Base-by-base conservation (phyloP, 225 moss, liverwort and hornwort species). In the Physcomitrium patens region DNA sequence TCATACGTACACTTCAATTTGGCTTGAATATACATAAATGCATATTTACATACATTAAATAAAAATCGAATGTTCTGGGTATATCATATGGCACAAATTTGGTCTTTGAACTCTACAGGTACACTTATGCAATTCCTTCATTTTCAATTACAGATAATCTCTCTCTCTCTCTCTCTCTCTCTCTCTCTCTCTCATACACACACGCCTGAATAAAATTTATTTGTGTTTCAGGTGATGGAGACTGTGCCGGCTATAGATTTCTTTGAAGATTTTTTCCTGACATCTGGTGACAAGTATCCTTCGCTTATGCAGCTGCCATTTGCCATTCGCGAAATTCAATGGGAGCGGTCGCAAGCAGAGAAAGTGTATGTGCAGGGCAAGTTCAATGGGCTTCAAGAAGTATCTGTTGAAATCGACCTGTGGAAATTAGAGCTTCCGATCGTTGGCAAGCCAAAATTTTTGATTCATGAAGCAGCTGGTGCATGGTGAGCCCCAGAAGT, bases 241-340 rank as follows among this genome's bases (percentile, higher is more conserved):
- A n/a, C 7, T 50, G 42, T 47, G 62, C 62, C 58, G 57, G 5
- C 61, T 9, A 60, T 83, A 60, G 78, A 83, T 42, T 76, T 62
- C 47, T 60, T 88, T 65, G 88, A 85, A n/a, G 80, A 85, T 44
- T 88, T 75, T 64, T 80, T 82, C 53, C 63, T 88, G 37, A 19
- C 41, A 17, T 75, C 82, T 1, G 80, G 82, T 52, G 65, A 3
- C 63, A 80, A 41, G 24, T 43, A 31, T 0, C 80, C 85, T 10
- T 85, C 88, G 27, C 19, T 88, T 50, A 88, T 88, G 88, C 82
- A 83, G 78, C 67, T 88, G 58, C 88, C 88, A 23, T 85, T 88
- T 78, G 85, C 85, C 26, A 83, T 76, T 17, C 85, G 73, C 48
- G 85, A 80, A 48, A 88, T 88, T 58, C 76, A 72, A 31, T 88